Conservation (phyloP, 306 rosid genomes). For the Inga oerstediana region DNA sequence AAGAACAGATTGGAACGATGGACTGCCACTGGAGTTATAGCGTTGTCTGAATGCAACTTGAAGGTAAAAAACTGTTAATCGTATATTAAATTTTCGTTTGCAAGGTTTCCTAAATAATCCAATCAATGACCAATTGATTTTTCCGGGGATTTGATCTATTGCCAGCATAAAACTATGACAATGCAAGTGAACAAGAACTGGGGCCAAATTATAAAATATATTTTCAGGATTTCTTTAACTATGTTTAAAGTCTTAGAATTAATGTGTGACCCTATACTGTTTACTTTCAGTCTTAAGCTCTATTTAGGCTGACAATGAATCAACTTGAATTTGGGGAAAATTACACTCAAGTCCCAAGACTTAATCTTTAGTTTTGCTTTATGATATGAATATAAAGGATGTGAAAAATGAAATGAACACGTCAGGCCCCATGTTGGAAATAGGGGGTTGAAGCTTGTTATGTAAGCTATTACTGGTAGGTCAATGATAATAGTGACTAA, state of each 20-base stretch:
- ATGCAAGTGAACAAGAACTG: background rate
- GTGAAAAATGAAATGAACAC: background rate
- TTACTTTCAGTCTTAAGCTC: background rate
- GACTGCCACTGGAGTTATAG: constrained; percentile 76
- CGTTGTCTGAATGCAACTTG: constrained; percentile 78
- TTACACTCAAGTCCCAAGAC: background rate
- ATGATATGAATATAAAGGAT: background rate
- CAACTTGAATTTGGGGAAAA: background rate
- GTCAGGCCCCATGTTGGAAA: constrained; percentile 5
- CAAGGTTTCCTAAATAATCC: background rate
- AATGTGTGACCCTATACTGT: background rate
- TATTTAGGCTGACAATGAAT: background rate
- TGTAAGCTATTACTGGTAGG: background rate
- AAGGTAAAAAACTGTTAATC: constrained; percentile 53
- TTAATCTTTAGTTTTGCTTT: background rate
- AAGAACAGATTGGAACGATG: constrained; percentile 63
- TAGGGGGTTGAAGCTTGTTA: constrained; percentile 2
- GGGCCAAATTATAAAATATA: background rate
- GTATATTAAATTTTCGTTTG: constrained; percentile 1
- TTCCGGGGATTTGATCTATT: background rate
- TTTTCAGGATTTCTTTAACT: background rate
- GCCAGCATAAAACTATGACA: background rate
- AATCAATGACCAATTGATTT: background rate
- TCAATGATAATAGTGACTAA: background rate
- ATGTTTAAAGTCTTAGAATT: background rate